These are phyloP conservation scores for Thinopyrum elongatum DNA, from an alignment of 176 grass and related monocot species.

Conservation along the genomic window DNA sequence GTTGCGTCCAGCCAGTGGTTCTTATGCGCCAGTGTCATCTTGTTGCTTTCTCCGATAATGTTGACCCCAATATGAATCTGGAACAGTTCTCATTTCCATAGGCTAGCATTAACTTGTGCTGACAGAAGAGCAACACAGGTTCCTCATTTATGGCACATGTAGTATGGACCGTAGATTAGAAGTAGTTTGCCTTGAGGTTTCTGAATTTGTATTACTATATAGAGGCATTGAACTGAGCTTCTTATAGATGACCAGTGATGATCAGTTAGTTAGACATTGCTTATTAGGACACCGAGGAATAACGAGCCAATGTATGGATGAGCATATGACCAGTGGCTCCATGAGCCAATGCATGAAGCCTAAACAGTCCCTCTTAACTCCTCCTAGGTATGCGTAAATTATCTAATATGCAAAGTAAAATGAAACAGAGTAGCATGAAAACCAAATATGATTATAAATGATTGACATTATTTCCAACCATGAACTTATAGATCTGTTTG, in stretches of 20 bases:
- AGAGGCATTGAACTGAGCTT: background rate
- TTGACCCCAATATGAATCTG: constrained; percentile 1
- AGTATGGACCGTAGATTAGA: background rate
- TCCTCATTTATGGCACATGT: background rate
- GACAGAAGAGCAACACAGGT: background rate
- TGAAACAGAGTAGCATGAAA: background rate
- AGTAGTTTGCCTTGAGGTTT: constrained; percentile 6
- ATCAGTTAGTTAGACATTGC: constrained; percentile 7
- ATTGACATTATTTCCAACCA: background rate
- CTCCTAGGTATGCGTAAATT: background rate
- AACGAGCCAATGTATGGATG: too few relatives aligned
- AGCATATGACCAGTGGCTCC: too few relatives aligned
- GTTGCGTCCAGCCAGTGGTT: background rate
- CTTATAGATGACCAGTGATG: too few relatives aligned
- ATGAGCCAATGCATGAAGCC: too few relatives aligned
- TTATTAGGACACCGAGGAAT: too few relatives aligned
- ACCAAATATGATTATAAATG: constrained; percentile 7
- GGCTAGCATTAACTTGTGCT: constrained; percentile 11
- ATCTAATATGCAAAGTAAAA: background rate
- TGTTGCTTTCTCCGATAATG: background rate
- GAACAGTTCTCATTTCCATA: constrained; percentile 18
- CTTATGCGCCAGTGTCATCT: background rate
- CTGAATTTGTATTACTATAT: constrained; percentile 6
- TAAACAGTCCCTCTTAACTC: background rate
- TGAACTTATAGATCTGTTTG: constrained; percentile 9